Base-by-base conservation (phyloP, 163 green algal species). In the Scenedesmus sp. region DNA sequence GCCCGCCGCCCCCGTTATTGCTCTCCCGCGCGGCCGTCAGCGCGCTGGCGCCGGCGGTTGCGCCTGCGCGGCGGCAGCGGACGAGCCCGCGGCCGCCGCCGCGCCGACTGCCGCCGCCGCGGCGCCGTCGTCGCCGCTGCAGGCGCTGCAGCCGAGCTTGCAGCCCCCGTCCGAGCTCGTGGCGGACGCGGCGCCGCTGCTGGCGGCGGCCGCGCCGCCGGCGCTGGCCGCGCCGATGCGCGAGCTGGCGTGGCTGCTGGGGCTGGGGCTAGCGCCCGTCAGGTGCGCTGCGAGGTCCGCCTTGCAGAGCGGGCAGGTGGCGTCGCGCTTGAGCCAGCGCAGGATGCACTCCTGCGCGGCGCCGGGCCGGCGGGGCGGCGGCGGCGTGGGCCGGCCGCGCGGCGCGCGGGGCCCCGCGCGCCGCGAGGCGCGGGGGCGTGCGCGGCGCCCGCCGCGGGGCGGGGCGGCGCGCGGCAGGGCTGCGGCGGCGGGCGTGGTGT, bases 301-400 rank as follows among this genome's bases (percentile, higher is more conserved):
- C 64, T 74, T 74, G 64, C 64, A 74, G 14, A 74, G 60, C 5
- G 64, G 64, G 44, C 64, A 74, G 2, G 45, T 60, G 15, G 64
- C 64, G 20, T 74, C 64, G 17, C 44, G 44, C 11, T 74, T 74
- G 39, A 74, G 47, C 64, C 64, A 74, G 29, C 24, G 31, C 13
- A 15, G 44, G 64, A 74, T 74, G 45, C 64, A 74, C n/a, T 74
- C 44, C n/a, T n/a, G n/a, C n/a, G n/a, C n/a, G n/a, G n/a, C n/a
- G n/a, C n/a, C n/a, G n/a, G n/a, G n/a, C n/a, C n/a, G n/a, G n/a
- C n/a, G n/a, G n/a, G n/a, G n/a, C n/a, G n/a, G n/a, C n/a, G n/a
- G n/a, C n/a, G n/a, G n/a, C n/a, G n/a, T n/a, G n/a, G n/a, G n/a
- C n/a, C n/a, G n/a, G n/a, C n/a, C n/a, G n/a, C n/a, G n/a, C n/a